Base-by-base conservation (phyloP, 1,139 yeast genomes). In the Kodamaea alishanica region DNA sequence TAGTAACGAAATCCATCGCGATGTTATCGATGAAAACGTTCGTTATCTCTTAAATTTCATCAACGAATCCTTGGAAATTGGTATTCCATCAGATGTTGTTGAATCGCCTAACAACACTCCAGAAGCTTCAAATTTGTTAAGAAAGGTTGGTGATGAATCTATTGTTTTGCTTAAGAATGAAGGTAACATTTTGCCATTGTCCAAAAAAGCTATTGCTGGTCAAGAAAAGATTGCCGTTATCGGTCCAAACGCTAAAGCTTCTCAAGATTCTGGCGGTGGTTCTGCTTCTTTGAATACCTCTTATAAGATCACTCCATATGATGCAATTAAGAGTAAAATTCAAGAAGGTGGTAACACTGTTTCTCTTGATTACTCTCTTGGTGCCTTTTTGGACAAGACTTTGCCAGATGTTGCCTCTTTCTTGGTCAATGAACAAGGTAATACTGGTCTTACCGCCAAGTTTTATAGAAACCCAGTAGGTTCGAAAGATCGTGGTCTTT, bases 381-480 rank as follows among this genome's bases (percentile, higher is more conserved):
- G 70, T 29, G 67, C 69, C 8, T 45, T 46, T 25, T 52, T 63
- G 36, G 66, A 61, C 38, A 60, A 56, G 38, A 54, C 47, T 28
- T 47, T 61, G 25, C 67, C 69, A 1, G 67, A 61, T 44, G 52
- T 63, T 22, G 66, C 58, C 9, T 30, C 43, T 6, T 7, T 45
- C 11, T 42, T 58, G 34, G 47, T 42, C 24, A 46, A 43, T 28
- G 48, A 50, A 26, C 51, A 52, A 3, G 81, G 80, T 12, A 49
- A 62, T 22, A 46, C 48, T n/a, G 82, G 83, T 24, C 44, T 60
- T 24, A 46, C 49, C 25, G 63, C 65, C 34, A 54, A 55, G n/a
- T 69, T 72, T 48, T 77, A 59, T 52, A 47, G 43, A 11, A 55
- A 64, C 20, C 63, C 68, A 11, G 72, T 77, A 11, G 60, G 51